Evolutionary conservation across 768 basidiomycete species (phyloP).

Genomic region (Hygrocybe coccinea): DNA sequence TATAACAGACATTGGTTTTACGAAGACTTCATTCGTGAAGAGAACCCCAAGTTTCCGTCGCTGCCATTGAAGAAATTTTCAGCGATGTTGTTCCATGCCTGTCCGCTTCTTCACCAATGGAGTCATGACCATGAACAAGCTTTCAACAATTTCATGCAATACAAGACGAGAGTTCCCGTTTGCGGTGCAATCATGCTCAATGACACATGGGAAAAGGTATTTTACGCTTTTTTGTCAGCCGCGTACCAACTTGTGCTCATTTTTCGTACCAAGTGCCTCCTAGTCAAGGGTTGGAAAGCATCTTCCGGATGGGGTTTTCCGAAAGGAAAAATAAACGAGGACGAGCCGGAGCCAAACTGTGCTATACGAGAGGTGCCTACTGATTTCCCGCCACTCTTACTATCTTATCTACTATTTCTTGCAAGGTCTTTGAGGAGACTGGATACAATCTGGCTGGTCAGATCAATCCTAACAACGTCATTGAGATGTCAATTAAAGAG

Average conservation of each 20-base stretch:
- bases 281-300: conserved; percentile 97
- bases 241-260: conserved; percentile 5
- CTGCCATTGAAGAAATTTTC: conserved; percentile 90
- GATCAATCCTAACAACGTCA: conserved; percentile 60
- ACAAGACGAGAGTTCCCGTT: conserved; percentile 95
- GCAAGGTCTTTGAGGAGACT: conserved; percentile 94
- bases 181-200: conserved; percentile 98
- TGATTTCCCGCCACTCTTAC: not conserved
- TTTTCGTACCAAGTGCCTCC: conserved; percentile 61
- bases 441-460: conserved; percentile 82
- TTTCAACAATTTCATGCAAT: conserved; percentile 87
- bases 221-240: conserved; percentile 6
- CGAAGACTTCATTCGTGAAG: conserved; percentile 95
- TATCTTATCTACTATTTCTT: conserved; percentile 3
- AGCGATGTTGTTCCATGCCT: conserved; percentile 80
- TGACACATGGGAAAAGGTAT: conserved; percentile 86
- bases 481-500: conserved; percentile 83
- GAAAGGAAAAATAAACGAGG: conserved; percentile 98
- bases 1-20: conserved; percentile 93
- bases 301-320: conserved; percentile 99
- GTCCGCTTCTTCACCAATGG: conserved; percentile 79
- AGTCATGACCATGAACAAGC: conserved; percentile 80
- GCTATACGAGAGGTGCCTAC: conserved; percentile 79
- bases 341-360: conserved; percentile 78
- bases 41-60: conserved; percentile 82